Evolutionary conservation across 176 grass and related monocot species (phyloP).

Genomic region (Stipa capillata): DNA sequence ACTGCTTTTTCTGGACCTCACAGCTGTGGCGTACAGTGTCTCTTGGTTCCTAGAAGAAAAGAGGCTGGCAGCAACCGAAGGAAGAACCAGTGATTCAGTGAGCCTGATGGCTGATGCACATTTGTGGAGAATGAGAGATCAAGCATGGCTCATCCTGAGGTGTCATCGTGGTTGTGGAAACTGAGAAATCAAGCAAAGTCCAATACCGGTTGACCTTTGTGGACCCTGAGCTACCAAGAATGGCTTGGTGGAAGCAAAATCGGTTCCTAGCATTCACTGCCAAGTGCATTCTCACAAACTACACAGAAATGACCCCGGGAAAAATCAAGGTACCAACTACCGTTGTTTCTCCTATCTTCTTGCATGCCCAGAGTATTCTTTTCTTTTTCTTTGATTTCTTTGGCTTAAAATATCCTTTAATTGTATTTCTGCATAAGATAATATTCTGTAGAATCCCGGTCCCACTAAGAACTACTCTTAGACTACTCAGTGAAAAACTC

Average conservation of each 20-base stretch:
- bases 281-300: no score
- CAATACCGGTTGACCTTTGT: neutral
- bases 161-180: neutral
- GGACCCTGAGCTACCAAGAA: neutral
- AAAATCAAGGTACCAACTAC: neutral
- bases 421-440: neutral
- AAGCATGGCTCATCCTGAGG: conserved; percentile 6
- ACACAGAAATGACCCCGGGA: neutral
- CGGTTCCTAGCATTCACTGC: neutral
- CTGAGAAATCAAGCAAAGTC: neutral
- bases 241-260: neutral
- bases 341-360: neutral
- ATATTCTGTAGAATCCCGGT: neutral
- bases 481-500: neutral
- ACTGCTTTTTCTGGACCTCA: neutral
- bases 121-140: neutral
- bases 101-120: neutral
- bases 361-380: neutral
- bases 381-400: neutral
- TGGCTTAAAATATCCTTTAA: neutral
- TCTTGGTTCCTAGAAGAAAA: neutral
- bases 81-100: neutral
- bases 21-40: neutral
- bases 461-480: neutral
- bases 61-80: neutral